Conservation (phyloP, 139 green algal genomes). For the Chloropicon primus region DNA sequence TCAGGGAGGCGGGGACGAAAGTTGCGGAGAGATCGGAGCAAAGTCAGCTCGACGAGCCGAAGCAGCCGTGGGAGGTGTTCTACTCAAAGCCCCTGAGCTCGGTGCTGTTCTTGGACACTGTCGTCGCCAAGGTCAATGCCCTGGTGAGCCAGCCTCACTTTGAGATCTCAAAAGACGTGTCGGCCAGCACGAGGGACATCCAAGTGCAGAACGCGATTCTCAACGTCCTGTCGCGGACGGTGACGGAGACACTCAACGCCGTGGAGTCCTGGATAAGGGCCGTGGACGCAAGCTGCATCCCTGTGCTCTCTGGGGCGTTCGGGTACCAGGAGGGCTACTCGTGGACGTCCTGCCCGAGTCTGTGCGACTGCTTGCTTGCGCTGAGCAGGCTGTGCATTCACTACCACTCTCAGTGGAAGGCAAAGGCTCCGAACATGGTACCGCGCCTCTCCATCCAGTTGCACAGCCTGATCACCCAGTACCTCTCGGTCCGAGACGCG, state of each 20-base stretch:
- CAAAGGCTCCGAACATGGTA: background rate
- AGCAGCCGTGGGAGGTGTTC: no score
- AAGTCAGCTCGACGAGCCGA: no score
- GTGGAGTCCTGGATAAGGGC: background rate
- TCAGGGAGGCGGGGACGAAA: no score
- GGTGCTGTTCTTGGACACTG: background rate
- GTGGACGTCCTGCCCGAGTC: background rate
- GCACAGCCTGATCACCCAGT: background rate
- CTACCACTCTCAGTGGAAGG: background rate
- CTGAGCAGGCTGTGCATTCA: background rate
- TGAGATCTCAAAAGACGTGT: no score
- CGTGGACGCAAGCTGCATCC: background rate
- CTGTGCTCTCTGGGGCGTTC: background rate
- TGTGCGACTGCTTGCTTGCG: background rate
- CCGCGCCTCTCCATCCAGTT: background rate
- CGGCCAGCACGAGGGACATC: no score
- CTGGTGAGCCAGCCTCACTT: background rate
- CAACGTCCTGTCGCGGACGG: background rate
- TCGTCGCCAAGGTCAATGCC: background rate
- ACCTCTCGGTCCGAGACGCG: background rate
- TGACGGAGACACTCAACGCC: background rate
- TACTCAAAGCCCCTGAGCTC: background rate
- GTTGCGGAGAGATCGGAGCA: no score
- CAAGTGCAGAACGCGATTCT: background rate
- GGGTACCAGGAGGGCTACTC: background rate